Evolutionary conservation across 2,329 filamentous ascomycete genomes (phyloP).

Genomic region (Thelonectria olida): DNA sequence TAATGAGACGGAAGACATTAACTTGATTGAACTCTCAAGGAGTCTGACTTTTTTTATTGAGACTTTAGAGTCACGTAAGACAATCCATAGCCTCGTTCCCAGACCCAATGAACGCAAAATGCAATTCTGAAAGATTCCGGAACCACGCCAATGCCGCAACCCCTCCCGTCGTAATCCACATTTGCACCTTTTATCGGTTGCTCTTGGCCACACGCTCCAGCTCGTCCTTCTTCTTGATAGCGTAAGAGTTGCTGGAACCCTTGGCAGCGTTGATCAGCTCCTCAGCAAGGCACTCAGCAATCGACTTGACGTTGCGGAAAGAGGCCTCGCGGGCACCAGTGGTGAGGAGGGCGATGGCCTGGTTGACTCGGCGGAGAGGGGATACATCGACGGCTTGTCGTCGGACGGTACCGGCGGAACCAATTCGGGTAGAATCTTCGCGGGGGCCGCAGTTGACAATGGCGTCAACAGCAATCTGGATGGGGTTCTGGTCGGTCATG

Average conservation of each 20-base stretch:
- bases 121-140: conserved; percentile 58
- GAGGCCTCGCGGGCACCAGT: conserved; percentile 98
- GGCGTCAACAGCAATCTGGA: conserved; percentile 98
- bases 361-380: conserved; percentile 99
- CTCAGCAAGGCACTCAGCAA: conserved; percentile 99
- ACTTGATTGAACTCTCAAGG: conserved; percentile 49
- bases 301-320: conserved; percentile 99
- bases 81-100: conserved; percentile 57
- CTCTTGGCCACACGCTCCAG: conserved; percentile 99
- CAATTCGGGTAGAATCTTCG: conserved; percentile 99
- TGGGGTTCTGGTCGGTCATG: conserved; percentile 99
- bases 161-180: conserved; percentile 48
- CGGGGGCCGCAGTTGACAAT: conserved; percentile 99
- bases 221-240: conserved; percentile 99
- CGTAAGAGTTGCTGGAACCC: conserved; percentile 99
- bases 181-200: conserved; percentile 87
- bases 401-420: conserved; percentile 99
- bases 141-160: conserved; percentile 55
- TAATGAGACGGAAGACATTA: conserved; percentile 23
- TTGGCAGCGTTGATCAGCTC: conserved; percentile 99
- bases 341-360: conserved; percentile 98
- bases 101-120: conserved; percentile 57
- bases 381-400: conserved; percentile 99
- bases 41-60: conserved; percentile 55
- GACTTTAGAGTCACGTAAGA: conserved; percentile 54